phyloP scores from a whole-genome alignment of 305 asterid species.

The Fraxinus greggii region DNA sequence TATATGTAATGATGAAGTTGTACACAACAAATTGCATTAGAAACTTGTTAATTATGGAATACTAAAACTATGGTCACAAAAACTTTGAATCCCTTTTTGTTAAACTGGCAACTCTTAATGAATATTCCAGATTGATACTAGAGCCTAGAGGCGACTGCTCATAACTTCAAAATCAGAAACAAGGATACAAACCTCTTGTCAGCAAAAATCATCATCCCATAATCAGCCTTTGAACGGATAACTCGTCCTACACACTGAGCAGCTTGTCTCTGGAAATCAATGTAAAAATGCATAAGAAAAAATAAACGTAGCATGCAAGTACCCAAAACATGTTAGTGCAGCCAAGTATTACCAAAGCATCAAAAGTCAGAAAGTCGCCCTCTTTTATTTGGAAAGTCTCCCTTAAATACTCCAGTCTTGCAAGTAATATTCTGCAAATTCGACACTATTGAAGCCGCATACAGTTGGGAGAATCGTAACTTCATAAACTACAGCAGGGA shows the following conservation, averaged over 20 bases:
- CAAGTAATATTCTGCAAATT: constrained; percentile 79
- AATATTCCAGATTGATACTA: background rate
- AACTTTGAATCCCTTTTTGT: background rate
- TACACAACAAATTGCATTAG: background rate
- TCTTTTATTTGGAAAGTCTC: constrained; percentile 98
- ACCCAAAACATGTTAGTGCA: background rate
- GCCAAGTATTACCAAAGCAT: constrained; percentile 73
- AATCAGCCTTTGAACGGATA: constrained; percentile 97
- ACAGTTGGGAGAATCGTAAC: constrained; percentile 10
- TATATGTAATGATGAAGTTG: background rate
- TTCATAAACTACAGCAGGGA: constrained; percentile 1
- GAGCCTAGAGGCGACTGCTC: background rate
- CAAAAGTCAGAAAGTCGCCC: constrained; percentile 92
- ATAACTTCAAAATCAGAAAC: background rate
- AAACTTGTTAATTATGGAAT: background rate
- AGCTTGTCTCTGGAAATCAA: constrained; percentile 80
- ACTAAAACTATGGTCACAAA: background rate
- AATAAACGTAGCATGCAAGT: background rate
- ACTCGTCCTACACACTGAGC: constrained; percentile 99
- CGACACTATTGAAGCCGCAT: constrained; percentile 17
- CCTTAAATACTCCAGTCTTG: constrained; percentile 83
- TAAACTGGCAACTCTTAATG: background rate
- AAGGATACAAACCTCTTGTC: constrained; percentile 72
- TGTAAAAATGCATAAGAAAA: constrained; percentile 13
- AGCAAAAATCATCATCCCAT: constrained; percentile 99